phyloP scores from a whole-genome alignment of 352 stramenopile genomes.

The Globisporangium takayamanum region DNA sequence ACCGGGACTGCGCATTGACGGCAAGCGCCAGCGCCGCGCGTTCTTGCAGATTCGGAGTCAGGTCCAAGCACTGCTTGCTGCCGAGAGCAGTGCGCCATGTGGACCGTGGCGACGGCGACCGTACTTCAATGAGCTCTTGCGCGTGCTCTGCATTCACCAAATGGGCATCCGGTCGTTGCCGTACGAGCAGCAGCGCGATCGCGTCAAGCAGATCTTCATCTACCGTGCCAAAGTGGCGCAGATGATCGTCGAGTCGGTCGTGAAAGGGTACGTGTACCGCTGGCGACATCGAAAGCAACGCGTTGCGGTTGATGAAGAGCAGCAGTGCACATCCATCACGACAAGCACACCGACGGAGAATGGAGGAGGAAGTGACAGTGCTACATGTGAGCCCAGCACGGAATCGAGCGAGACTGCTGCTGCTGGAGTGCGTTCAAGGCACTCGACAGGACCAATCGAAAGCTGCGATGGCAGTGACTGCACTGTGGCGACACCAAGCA shows the following conservation, averaged over 20 bases:
- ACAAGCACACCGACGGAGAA: neutral
- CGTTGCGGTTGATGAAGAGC: neutral
- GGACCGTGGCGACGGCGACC: slow-evolving; percentile 33
- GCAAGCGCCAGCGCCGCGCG: slow-evolving; percentile 29
- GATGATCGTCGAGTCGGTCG: slow-evolving; percentile 68
- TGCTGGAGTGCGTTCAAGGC: no score
- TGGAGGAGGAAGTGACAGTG: neutral
- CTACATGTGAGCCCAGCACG: neutral
- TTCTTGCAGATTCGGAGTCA: slow-evolving; percentile 72
- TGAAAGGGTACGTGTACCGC: slow-evolving; percentile 58
- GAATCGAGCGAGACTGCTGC: neutral
- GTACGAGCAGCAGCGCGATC: slow-evolving; percentile 76
- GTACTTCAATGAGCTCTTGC: slow-evolving; percentile 75
- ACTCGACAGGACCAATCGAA: no score
- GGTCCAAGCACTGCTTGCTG: slow-evolving; percentile 43
- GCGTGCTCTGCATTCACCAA: slow-evolving; percentile 72
- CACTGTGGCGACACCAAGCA: neutral
- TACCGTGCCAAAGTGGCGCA: slow-evolving; percentile 66
- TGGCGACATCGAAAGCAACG: slow-evolving; percentile 13
- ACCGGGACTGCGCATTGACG: slow-evolving; percentile 39
- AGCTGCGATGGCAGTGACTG: no score
- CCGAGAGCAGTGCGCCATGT: slow-evolving; percentile 8
- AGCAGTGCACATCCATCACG: neutral
- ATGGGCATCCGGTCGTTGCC: slow-evolving; percentile 71
- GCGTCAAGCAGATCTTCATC: slow-evolving; percentile 83